Evolutionary conservation across 495 filamentous ascomycete species (phyloP).

Genomic region (Choiromyces venosus): DNA sequence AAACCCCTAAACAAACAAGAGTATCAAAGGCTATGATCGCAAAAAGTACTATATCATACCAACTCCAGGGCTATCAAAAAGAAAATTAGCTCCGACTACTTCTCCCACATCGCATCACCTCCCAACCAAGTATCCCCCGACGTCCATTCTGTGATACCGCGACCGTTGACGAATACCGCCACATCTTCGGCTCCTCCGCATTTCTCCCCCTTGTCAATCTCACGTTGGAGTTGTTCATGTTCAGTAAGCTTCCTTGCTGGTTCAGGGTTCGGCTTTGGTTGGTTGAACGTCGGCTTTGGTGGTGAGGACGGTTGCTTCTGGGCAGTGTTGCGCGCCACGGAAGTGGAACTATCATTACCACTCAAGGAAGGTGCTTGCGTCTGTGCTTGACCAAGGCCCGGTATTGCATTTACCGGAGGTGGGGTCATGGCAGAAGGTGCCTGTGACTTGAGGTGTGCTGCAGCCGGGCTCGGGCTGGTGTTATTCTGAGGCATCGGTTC

Average conservation of each 20-base stretch:
- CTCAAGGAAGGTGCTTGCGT: slow-evolving; percentile 33
- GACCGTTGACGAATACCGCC: slow-evolving; percentile 49
- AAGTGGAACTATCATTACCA: slow-evolving; percentile 30
- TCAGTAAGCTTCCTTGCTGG: slow-evolving; percentile 16
- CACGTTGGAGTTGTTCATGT: slow-evolving; percentile 30
- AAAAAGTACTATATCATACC: background rate
- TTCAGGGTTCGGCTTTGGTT: slow-evolving; percentile 18
- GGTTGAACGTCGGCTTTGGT: slow-evolving; percentile 4
- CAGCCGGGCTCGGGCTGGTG: slow-evolving; percentile 46
- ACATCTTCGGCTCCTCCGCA: slow-evolving; percentile 49
- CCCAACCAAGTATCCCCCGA: slow-evolving; percentile 31
- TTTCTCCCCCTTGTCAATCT: slow-evolving; percentile 33
- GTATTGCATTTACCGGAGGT: slow-evolving; percentile 44
- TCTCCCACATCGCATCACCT: slow-evolving; percentile 33
- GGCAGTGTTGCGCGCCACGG: slow-evolving; percentile 41
- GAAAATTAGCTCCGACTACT: background rate
- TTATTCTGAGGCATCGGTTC: slow-evolving; percentile 42
- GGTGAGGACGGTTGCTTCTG: slow-evolving; percentile 8
- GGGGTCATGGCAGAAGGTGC: slow-evolving; percentile 47
- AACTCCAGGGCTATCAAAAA: background rate
- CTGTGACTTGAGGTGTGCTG: slow-evolving; percentile 46
- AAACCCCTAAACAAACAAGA: background rate
- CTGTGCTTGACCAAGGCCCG: slow-evolving; percentile 31
- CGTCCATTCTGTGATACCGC: slow-evolving; percentile 45
- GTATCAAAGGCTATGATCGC: background rate